Conservation (phyloP, 2,329 filamentous ascomycete genomes). For the Claviceps sp. region DNA sequence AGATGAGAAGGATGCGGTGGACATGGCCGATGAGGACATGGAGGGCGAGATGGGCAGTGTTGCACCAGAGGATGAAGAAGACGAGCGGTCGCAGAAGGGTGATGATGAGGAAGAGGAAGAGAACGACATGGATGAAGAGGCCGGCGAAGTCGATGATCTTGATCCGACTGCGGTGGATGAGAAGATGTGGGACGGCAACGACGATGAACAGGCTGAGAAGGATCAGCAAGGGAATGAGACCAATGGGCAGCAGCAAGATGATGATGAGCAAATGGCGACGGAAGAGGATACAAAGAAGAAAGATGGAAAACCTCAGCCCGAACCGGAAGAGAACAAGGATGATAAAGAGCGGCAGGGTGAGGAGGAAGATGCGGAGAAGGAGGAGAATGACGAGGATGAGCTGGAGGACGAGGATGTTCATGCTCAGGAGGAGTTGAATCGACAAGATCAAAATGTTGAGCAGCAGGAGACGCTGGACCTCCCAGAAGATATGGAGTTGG, state of each 20-base stretch:
- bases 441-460: slow-evolving; percentile 61
- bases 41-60: slow-evolving; percentile 66
- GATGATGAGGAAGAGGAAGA: slow-evolving; percentile 52
- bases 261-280: slow-evolving; percentile 46
- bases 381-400: slow-evolving; percentile 40
- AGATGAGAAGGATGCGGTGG: slow-evolving; percentile 73
- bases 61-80: slow-evolving; percentile 48
- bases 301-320: slow-evolving; percentile 25
- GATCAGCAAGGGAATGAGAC: slow-evolving; percentile 65
- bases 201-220: slow-evolving; percentile 68
- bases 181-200: slow-evolving; percentile 94
- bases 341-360: slow-evolving; percentile 25
- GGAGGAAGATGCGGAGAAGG: slow-evolving; percentile 13
- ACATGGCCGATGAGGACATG: slow-evolving; percentile 84
- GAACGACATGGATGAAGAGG: slow-evolving; percentile 77
- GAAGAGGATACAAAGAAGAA: slow-evolving; percentile 44
- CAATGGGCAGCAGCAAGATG: slow-evolving; percentile 53
- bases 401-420: slow-evolving; percentile 45
- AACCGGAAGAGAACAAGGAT: slow-evolving; percentile 30
- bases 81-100: slow-evolving; percentile 46
- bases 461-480: slow-evolving; percentile 73
- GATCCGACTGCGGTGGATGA: slow-evolving; percentile 88
- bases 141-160: slow-evolving; percentile 80
- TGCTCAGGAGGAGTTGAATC: slow-evolving; percentile 42
- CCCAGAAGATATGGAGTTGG: slow-evolving; percentile 78